Conservation (phyloP, 495 filamentous ascomycete genomes). For the Articulospora tetracladia region DNA sequence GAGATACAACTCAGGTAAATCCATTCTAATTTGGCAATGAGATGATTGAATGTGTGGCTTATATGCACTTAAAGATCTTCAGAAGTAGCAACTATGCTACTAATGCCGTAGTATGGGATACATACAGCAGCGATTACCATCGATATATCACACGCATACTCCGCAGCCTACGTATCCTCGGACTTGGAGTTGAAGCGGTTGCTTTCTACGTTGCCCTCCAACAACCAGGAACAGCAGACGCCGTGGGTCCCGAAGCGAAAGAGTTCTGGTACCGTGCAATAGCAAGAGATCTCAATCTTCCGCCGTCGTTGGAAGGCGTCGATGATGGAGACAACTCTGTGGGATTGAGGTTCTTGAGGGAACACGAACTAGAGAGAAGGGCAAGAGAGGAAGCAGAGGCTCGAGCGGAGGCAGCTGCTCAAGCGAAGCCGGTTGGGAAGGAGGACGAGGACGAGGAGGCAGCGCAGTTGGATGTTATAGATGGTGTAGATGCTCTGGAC, state of each 20-base stretch:
- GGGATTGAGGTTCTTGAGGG: slow-evolving; percentile 15
- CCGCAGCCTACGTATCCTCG: slow-evolving; percentile 48
- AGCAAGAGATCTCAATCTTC: slow-evolving; percentile 13
- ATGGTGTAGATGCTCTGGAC: too few relatives aligned
- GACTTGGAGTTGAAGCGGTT: slow-evolving; percentile 39
- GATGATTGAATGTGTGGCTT: too few relatives aligned
- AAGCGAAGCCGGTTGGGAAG: too few relatives aligned
- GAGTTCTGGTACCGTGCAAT: slow-evolving; percentile 22
- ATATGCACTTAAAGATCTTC: too few relatives aligned
- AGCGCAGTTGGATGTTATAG: too few relatives aligned
- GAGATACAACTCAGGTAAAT: too few relatives aligned
- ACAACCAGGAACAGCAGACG: not conserved
- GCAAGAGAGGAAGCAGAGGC: too few relatives aligned
- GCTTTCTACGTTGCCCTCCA: slow-evolving; percentile 36
- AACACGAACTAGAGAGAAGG: slow-evolving; percentile 12
- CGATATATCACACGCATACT: slow-evolving; percentile 56
- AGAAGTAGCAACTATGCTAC: too few relatives aligned
- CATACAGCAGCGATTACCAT: slow-evolving; percentile 47
- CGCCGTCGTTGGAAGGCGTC: slow-evolving; percentile 7
- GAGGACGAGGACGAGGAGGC: too few relatives aligned
- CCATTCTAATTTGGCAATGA: too few relatives aligned
- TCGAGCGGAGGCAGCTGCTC: too few relatives aligned
- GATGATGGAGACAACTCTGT: slow-evolving; percentile 3
- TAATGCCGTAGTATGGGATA: too few relatives aligned
- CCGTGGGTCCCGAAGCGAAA: not conserved